Percentiles rank a stretch among this genome's conserved stretches.
These are phyloP conservation scores for Nigrograna mackinnonii DNA, from an alignment of 2,329 filamentous ascomycete genomes.

Conservation along the genomic window DNA sequence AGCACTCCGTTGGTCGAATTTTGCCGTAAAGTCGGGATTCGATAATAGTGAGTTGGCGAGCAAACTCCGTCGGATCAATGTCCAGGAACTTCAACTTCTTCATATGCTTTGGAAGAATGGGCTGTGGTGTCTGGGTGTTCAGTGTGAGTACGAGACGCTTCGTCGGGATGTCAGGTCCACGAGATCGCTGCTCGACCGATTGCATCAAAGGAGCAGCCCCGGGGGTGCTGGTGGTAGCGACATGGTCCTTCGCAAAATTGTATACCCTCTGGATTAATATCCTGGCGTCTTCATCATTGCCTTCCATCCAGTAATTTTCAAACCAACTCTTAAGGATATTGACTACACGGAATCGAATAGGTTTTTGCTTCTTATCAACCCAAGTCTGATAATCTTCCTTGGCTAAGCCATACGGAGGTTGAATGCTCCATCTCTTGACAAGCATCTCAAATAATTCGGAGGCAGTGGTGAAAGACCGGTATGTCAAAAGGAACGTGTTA, in stretches of 20 bases:
- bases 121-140: conserved; percentile 78
- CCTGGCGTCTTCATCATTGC: conserved; percentile 79
- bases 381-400: conserved; percentile 80
- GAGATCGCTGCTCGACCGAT: conserved; percentile 84
- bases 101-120: conserved; percentile 98
- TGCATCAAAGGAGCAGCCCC: conserved; percentile 83
- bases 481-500: conserved; percentile 96
- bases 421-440: conserved; percentile 88
- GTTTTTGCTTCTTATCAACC: conserved; percentile 93
- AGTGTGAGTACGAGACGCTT: conserved; percentile 87
- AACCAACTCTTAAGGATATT: conserved; percentile 99
- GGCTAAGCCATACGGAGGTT: conserved; percentile 81
- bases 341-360: conserved; percentile 92
- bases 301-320: conserved; percentile 99
- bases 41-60: conserved; percentile 95
- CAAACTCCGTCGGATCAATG: conserved; percentile 94
- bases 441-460: conserved; percentile 90
- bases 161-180: conserved; percentile 82
- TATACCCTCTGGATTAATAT: conserved; percentile 87
- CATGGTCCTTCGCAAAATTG: conserved; percentile 86
- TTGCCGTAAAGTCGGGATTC: conserved; percentile 94
- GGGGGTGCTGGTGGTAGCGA: conserved; percentile 91
- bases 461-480: conserved; percentile 90
- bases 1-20: conserved; percentile 92
- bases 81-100: conserved; percentile 99